phyloP scores from a whole-genome alignment of 352 stramenopile genomes.

The Phytophthora brassicae region DNA sequence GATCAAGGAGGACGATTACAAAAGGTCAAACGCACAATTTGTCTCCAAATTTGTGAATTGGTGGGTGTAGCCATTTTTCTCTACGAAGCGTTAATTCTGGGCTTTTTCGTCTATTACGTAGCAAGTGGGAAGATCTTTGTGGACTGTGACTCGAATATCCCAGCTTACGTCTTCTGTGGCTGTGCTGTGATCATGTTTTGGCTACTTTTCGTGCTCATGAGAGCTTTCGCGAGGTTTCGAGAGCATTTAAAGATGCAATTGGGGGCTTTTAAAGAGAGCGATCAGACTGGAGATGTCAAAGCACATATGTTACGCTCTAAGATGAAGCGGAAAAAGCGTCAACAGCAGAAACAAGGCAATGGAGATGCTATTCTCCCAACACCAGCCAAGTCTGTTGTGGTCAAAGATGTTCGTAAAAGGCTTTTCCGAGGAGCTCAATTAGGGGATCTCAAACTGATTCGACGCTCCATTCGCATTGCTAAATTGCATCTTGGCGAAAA shows the following conservation, averaged over 20 bases:
- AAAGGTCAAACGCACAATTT: slow-evolving; percentile 81
- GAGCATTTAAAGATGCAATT: slow-evolving; percentile 88
- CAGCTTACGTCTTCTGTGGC: slow-evolving; percentile 50
- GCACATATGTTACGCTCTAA: slow-evolving; percentile 66
- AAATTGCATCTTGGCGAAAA: slow-evolving; percentile 46
- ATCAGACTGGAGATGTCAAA: slow-evolving; percentile 80
- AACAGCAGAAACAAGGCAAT: slow-evolving; percentile 34
- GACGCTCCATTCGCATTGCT: slow-evolving; percentile 57
- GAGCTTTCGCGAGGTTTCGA: slow-evolving; percentile 73
- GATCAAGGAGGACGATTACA: slow-evolving; percentile 55
- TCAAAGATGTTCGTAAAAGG: slow-evolving; percentile 65
- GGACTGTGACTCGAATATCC: slow-evolving; percentile 43
- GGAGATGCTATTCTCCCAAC: slow-evolving; percentile 1
- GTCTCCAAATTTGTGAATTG: slow-evolving; percentile 76
- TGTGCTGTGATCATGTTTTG: slow-evolving; percentile 55
- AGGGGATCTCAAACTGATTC: slow-evolving; percentile 60
- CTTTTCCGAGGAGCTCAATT: slow-evolving; percentile 76
- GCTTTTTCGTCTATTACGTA: slow-evolving; percentile 59
- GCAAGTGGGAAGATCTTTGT: slow-evolving; percentile 58
- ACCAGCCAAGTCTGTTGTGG: slow-evolving; percentile 32
- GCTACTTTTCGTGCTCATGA: slow-evolving; percentile 66
- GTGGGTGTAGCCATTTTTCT: slow-evolving; percentile 60
- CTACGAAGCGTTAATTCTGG: slow-evolving; percentile 46
- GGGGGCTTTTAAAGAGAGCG: slow-evolving; percentile 77
- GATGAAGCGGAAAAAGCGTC: slow-evolving; percentile 45